A percentile compares a stretch with the other conserved stretches of the same genome.
Conservation (phyloP, 2,329 filamentous ascomycete genomes). For the Fusarium equiseti region DNA sequence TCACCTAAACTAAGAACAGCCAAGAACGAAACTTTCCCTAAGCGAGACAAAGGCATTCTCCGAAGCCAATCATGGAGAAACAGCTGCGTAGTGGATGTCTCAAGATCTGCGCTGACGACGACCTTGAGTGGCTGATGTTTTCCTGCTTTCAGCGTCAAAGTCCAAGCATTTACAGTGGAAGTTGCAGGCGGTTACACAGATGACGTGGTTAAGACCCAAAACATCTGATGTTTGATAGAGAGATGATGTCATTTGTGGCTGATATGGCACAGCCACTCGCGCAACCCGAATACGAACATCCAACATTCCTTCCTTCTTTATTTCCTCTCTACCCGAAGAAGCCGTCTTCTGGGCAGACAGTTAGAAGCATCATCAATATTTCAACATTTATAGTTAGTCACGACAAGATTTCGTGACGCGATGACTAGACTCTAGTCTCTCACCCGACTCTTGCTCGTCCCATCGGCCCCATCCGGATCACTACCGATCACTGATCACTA, state of each 20-base stretch:
- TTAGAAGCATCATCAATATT: constrained; percentile 27
- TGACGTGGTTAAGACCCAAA: constrained; percentile 35
- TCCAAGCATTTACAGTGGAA: constrained; percentile 5
- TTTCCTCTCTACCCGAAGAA: not conserved
- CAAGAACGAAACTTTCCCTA: constrained; percentile 37
- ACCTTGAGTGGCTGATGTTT: constrained; percentile 37
- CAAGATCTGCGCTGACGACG: constrained; percentile 36
- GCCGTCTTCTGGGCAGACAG: constrained; percentile 9
- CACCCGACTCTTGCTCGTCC: not conserved
- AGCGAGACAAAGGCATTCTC: not conserved
- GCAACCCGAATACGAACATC: constrained; percentile 22
- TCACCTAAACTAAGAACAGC: constrained; percentile 19
- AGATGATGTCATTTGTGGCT: constrained; percentile 32
- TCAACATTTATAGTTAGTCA: not conserved
- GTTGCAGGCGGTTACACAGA: constrained; percentile 15
- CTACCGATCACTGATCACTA: not conserved
- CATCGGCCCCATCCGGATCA: constrained; percentile 4
- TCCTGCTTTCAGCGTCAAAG: constrained; percentile 19
- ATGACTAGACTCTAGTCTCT: constrained; percentile 15
- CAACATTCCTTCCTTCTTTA: constrained; percentile 18
- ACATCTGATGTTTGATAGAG: constrained; percentile 27
- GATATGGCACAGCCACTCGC: not conserved
- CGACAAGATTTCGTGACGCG: constrained; percentile 25
- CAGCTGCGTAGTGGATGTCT: constrained; percentile 11
- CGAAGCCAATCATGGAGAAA: constrained; percentile 23